Conservation (phyloP, 176 grass and related monocot genomes). For the Melocanna baccifera region DNA sequence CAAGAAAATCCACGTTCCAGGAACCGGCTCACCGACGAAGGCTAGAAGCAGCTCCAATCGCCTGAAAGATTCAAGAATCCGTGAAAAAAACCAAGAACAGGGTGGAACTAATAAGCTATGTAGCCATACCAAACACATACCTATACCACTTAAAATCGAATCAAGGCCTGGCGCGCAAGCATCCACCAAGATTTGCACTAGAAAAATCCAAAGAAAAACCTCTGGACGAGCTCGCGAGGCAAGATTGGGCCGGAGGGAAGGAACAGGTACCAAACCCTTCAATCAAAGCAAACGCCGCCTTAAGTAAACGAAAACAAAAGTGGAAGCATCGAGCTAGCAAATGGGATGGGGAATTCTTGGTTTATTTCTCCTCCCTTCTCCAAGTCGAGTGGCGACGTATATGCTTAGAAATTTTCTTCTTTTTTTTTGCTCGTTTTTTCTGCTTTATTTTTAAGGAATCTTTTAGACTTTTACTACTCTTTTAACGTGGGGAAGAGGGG, state of each 20-base stretch:
- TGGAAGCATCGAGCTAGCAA: not conserved
- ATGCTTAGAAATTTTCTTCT: not conserved
- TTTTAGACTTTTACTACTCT: not conserved
- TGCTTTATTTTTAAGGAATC: not conserved
- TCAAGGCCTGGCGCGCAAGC: conserved; percentile 30
- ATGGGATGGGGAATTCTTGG: conserved; percentile 10
- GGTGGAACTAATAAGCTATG: not conserved
- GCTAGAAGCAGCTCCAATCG: not conserved
- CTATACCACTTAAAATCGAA: conserved; percentile 26
- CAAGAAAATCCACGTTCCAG: not conserved
- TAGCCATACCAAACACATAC: not conserved
- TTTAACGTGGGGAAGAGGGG: not conserved
- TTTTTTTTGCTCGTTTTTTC: not conserved
- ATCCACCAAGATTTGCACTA: not conserved
- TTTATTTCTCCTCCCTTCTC: not conserved
- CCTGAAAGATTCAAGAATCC: conserved; percentile 40
- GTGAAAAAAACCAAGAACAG: not conserved
- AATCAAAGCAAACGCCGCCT: conserved; percentile 25
- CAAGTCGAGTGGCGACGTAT: conserved; percentile 11
- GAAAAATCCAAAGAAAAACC: conserved; percentile 19
- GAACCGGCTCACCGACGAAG: conserved; percentile 21
- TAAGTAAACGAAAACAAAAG: not conserved
- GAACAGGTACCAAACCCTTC: conserved; percentile 47
- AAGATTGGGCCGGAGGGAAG: conserved; percentile 37
- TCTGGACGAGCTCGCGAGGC: conserved; percentile 3